phyloP scores from a whole-genome alignment of 225 moss, liverwort and hornwort genomes.

The Marchantia polymorpha region DNA sequence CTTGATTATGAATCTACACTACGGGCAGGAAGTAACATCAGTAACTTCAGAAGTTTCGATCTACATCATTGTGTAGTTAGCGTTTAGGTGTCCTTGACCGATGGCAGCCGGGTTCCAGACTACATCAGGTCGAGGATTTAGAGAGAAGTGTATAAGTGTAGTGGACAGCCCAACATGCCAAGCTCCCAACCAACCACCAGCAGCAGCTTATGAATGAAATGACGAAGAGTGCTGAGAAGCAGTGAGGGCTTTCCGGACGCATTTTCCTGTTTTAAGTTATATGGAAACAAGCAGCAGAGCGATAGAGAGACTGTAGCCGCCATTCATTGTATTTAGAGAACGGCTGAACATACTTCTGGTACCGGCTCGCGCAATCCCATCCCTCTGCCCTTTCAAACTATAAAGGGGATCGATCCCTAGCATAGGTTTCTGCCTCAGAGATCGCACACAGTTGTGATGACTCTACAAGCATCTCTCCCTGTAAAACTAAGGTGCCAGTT shows the following conservation, averaged over 20 bases:
- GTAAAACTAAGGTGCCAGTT: constrained; percentile 28
- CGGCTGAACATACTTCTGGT: constrained; percentile 13
- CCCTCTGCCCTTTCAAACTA: constrained; percentile 17
- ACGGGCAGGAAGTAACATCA: constrained; percentile 1
- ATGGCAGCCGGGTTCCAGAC: too few relatives aligned
- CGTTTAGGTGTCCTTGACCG: not conserved
- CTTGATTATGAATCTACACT: not conserved
- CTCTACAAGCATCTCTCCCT: constrained; percentile 14
- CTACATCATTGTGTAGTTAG: constrained; percentile 14
- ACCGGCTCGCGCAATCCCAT: constrained; percentile 14
- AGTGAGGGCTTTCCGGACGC: not conserved
- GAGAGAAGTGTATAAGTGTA: not conserved
- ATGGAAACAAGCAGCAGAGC: not conserved
- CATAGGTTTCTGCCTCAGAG: not conserved
- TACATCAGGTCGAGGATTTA: not conserved
- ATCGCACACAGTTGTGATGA: not conserved
- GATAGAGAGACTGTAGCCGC: constrained; percentile 19
- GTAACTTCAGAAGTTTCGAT: constrained; percentile 10
- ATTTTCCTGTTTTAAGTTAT: constrained; percentile 2
- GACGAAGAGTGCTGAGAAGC: not conserved
- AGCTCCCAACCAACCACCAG: not conserved
- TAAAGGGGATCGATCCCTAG: not conserved
- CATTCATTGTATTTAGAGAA: constrained; percentile 19
- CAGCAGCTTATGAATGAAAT: not conserved
- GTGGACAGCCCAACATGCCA: not conserved